Evolutionary conservation across 495 filamentous ascomycete species (phyloP).

Genomic region (Neurospora sp.): DNA sequence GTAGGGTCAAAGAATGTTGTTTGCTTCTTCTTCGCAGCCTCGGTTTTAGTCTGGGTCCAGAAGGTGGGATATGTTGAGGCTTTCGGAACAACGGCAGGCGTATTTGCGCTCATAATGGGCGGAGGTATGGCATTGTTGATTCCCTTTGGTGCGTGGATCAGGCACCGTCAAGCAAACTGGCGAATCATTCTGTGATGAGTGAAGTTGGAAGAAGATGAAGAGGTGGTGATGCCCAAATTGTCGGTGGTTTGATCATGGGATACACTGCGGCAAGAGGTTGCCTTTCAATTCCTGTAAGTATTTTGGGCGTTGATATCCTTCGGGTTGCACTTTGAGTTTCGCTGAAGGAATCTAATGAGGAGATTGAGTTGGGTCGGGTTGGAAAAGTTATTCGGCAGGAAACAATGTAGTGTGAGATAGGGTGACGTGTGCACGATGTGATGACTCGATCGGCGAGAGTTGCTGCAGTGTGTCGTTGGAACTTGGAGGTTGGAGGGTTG

Average conservation of each 20-base stretch:
- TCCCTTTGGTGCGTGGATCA: constrained; percentile 20
- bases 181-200: constrained; percentile 18
- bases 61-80: constrained; percentile 38
- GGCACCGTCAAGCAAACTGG: constrained; percentile 21
- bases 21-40: constrained; percentile 23
- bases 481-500: neutral
- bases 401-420: neutral
- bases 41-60: constrained; percentile 38
- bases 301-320: neutral
- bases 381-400: neutral
- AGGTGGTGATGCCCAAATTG: neutral
- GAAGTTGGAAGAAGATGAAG: neutral
- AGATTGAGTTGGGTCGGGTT: neutral
- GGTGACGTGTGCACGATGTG: neutral
- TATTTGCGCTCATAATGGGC: constrained; percentile 24
- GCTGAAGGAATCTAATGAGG: neutral
- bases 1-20: constrained; percentile 25
- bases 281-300: neutral
- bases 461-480: neutral
- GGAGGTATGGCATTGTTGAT: constrained; percentile 21
- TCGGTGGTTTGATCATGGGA: neutral
- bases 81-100: constrained; percentile 44
- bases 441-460: neutral
- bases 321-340: neutral
- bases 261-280: neutral